Base-by-base conservation (phyloP, 192 early-diverging fungal genomes). In the Diversispora eburnea region DNA sequence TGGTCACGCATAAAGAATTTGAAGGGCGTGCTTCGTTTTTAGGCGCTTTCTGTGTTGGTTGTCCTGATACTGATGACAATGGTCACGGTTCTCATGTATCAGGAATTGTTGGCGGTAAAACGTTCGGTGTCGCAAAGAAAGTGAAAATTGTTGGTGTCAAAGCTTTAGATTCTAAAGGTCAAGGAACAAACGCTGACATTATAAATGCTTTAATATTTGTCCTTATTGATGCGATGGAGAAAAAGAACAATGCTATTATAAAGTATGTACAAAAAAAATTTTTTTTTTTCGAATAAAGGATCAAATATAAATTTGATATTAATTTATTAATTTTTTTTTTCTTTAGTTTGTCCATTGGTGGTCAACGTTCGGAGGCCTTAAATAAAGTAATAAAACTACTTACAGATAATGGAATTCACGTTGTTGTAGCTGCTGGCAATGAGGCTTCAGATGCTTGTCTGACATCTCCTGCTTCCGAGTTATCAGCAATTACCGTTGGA, bases 51-150 rank as follows among this genome's bases (percentile, higher is more conserved):
- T 46, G 92, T 25, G 70, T 83, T 7, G 85, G 87, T 74, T 89
- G 90, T 66, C 74, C 42, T 60, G 45, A 46, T 10, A 5, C 48
- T 22, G 70, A 72, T 47, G 67, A 68, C 6, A 87, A 89, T 78
- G 88, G 88, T 46, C 88, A 93, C 71, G 93, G 94, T 70, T 90
- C 94, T 12, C 93, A 95, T 76, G 87, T 89, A 49, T 91, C 94
- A 1, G 94, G 93, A 46, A 93, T 92, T 3, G 90, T 43, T 8
- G 3, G 43, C 45, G 42, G 61, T 25, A 17, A 42, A 63, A 63
- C 13, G 7, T 4, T 45, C 15, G 61, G 61, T 15, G 61, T 63
- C 42, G 87, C 87, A 43, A 89, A 88, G 74, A 73, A 72, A 46
- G 84, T 79, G 22, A 84, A 81, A 45, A 64, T 87, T 56, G 77